These are phyloP conservation scores for Hortaea sp. DNA, from an alignment of 2,329 filamentous ascomycete genomes.

Conservation along the genomic window DNA sequence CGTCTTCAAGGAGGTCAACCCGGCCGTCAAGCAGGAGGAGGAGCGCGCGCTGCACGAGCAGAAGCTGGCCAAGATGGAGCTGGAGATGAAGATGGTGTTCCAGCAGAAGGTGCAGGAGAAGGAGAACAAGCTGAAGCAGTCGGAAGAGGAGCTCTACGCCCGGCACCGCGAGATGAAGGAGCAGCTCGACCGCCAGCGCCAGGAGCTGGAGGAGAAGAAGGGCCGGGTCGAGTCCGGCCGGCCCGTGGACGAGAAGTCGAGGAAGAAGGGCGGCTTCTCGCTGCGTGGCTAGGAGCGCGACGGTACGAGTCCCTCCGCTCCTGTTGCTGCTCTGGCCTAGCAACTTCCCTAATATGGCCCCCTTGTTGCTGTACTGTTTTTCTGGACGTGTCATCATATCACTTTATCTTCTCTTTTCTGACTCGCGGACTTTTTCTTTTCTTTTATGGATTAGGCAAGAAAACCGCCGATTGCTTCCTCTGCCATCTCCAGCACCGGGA, in stretches of 20 bases:
- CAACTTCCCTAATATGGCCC: not conserved
- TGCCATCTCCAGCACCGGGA: not conserved
- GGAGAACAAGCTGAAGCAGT: slow-evolving; percentile 98
- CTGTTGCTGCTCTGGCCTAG: not conserved
- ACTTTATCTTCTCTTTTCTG: not conserved
- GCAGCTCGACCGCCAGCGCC: slow-evolving; percentile 87
- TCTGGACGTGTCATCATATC: too few relatives aligned
- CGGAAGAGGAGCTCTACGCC: slow-evolving; percentile 96
- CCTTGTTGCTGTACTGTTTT: not conserved
- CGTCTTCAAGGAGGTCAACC: slow-evolving; percentile 99
- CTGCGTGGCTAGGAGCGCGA: slow-evolving; percentile 48
- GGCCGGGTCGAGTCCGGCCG: slow-evolving; percentile 84
- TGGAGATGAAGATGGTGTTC: slow-evolving; percentile 99
- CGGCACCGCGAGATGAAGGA: slow-evolving; percentile 99
- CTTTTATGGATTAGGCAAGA: not conserved
- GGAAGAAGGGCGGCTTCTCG: slow-evolving; percentile 82
- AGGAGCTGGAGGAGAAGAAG: slow-evolving; percentile 98
- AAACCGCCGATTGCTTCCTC: not conserved
- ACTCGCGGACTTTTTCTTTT: not conserved
- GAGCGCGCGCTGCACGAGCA: slow-evolving; percentile 96
- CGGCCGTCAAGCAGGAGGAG: slow-evolving; percentile 98
- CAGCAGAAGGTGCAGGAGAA: slow-evolving; percentile 99
- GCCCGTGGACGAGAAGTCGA: slow-evolving; percentile 95
- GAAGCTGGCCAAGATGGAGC: slow-evolving; percentile 99
- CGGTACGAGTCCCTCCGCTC: not conserved